Base-by-base conservation (phyloP, 1,284 basidiomycete species). In the Fomitopsis schrenkii region DNA sequence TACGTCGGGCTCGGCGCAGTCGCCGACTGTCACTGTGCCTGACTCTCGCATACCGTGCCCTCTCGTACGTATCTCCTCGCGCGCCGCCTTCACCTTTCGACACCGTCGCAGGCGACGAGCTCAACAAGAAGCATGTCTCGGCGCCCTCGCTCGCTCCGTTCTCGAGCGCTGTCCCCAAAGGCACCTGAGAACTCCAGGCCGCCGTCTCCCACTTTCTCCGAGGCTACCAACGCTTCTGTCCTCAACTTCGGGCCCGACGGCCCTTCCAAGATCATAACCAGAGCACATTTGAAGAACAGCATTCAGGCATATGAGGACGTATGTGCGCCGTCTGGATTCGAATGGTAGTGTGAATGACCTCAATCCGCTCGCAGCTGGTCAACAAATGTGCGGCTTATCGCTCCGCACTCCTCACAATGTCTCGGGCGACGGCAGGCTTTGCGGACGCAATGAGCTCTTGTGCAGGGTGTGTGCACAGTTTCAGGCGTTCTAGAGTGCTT, bases 391-490 rank as follows among this genome's bases (percentile, higher is more conserved):
- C 93, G 57, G 84, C 83, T 59, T 98, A 97, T 78, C 92, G 95
- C 55, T 80, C 87, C 41, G 91, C 93, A 33, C 82, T 98, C 66
- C 76, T 95, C 60, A 83, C 86, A 54, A 89, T 98, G 84, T 92
- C 93, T 15, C 86, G 85, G 63, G 94, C 90, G 10, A 94, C 94
- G 5, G 92, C 94, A 45, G 83, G 85, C 3, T 93, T 98, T 66
- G 96, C 95, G 28, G 87, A 91, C 71, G 91, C 94, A 19, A 84
- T 96, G 83, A 87, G 93, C 74, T 81, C 82, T 54, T 95, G 93
- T 66, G 87, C 95, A 58, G 83, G 86, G 91, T 94, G 68, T 62
- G 87, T 77, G 35, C 17, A n/a, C n/a, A 45, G 2, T 3, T 19
- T 55, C 36, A 52, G 28, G 38, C 41, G 45, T 19, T 5, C 5